phyloP scores from a whole-genome alignment of 306 rosid species.

The Dryas drummondii region DNA sequence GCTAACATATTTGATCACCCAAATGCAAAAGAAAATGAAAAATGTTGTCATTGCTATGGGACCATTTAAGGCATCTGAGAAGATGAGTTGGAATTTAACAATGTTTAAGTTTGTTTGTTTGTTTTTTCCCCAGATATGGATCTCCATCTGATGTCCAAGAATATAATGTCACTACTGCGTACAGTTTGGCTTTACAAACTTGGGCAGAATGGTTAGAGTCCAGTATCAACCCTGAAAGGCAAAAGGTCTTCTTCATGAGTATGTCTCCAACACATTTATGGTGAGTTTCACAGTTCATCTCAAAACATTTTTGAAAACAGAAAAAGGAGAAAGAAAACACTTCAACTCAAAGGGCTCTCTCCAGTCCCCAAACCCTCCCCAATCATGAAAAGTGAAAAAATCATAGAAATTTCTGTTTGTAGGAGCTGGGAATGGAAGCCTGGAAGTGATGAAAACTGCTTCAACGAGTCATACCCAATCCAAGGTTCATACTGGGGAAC shows the following conservation, averaged over 20 bases:
- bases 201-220: constrained; percentile 88
- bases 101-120: neutral
- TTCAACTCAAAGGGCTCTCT: no score
- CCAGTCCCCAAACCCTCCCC: no score
- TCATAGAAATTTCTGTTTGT: neutral
- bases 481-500: constrained; percentile 77
- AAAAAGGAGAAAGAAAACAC: neutral
- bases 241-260: constrained; percentile 77
- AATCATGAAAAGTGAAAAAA: neutral
- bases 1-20: no score
- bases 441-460: constrained; percentile 75
- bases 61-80: neutral
- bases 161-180: constrained; percentile 75
- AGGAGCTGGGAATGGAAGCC: constrained; percentile 97
- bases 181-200: constrained; percentile 74
- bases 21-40: no score
- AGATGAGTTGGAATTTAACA: neutral
- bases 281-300: constrained; percentile 39
- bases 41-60: no score
- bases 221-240: constrained; percentile 54
- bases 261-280: constrained; percentile 93
- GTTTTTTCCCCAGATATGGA: constrained; percentile 49
- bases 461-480: constrained; percentile 65
- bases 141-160: constrained; percentile 57
- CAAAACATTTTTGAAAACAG: neutral